Evolutionary conservation across 2,329 filamentous ascomycete species (phyloP).

Genomic region (Periconia sp.): DNA sequence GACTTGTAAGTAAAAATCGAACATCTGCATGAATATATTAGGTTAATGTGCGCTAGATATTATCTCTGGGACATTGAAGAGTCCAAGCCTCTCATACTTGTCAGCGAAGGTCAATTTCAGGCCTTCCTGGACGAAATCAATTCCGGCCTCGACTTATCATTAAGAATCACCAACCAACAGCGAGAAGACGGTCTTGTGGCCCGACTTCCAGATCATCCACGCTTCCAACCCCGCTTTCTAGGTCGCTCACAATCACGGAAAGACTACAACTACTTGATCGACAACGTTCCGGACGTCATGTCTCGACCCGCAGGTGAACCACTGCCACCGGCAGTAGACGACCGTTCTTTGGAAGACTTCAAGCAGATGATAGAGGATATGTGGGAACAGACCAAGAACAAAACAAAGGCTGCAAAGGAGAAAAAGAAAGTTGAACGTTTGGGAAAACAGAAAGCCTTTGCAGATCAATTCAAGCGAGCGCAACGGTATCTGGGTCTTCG

Average conservation of each 20-base stretch:
- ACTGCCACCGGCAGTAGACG: conserved; percentile 28
- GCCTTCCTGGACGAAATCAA: conserved; percentile 68
- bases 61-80: conserved; percentile 59
- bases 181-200: conserved; percentile 60
- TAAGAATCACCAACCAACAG: conserved; percentile 61
- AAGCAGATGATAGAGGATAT: conserved; percentile 57
- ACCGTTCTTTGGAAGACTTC: conserved; percentile 51
- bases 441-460: conserved; percentile 55
- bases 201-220: conserved; percentile 61
- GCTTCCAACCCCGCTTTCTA: conserved; percentile 68
- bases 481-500: conserved; percentile 73
- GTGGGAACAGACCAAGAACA: conserved; percentile 54
- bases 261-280: conserved; percentile 45
- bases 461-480: conserved; percentile 61
- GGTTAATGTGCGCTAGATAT: conserved; percentile 53
- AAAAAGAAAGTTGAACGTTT: conserved; percentile 55
- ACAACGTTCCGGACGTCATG: conserved; percentile 15
- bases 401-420: conserved; percentile 50
- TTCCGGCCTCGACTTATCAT: conserved; percentile 50
- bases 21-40: conserved; percentile 5
- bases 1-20: conserved; percentile 65
- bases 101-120: conserved; percentile 67
- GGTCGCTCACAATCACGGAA: conserved; percentile 56
- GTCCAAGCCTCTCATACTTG: conserved; percentile 62
- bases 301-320: conserved; percentile 21